Evolutionary conservation across 129 eudicot species (phyloP), one percentile per base, ranked within the genome.

Genomic region (Sambucus nigra): DNA sequence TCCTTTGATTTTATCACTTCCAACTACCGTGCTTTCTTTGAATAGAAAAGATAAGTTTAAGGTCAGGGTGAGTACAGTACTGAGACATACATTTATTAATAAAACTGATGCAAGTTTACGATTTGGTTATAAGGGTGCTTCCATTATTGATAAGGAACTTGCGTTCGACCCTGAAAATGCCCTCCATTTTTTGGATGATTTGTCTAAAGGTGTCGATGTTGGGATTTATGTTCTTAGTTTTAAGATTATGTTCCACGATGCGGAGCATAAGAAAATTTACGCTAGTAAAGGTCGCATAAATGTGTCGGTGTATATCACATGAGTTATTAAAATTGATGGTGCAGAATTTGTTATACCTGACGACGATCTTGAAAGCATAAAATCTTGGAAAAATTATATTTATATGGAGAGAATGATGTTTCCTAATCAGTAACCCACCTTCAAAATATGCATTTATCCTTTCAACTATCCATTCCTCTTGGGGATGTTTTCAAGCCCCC

Each of bases 381-480:
- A 81, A 66, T 76, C 84, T 47, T 78, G 76, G 73, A 85, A 76
- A 55, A 85, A 73, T 95, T 91, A 79, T 16, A 67, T 47, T 67
- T 85, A 66, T 63, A 74, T 63, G 84, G 86, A 60, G 60, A 74
- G 31, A 71, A 61, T 72, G 77, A 66, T 32, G 57, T 79, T 71
- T 48, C 94, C 25, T 65, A 85, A 57, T 79, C 88, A 57, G 98
- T 95, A 59, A 91, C 79, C 79, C 98, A 91, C 59, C 95, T 91
- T 46, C 98, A 91, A 61, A 91, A 91, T 86, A 54, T 91, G 71
- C 76, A 66, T 16, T 31, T 85, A 60, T 78, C 88, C 45, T 91
- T 91, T 75, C 69, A 63, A 59, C 66, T 91, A 68, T 62, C 83
- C 26, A 70, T 81, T 31, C 94, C 98, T 51, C 62, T 67, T 25